Conservation (phyloP, 495 filamentous ascomycete genomes). For the Cudoniella acicularis region DNA sequence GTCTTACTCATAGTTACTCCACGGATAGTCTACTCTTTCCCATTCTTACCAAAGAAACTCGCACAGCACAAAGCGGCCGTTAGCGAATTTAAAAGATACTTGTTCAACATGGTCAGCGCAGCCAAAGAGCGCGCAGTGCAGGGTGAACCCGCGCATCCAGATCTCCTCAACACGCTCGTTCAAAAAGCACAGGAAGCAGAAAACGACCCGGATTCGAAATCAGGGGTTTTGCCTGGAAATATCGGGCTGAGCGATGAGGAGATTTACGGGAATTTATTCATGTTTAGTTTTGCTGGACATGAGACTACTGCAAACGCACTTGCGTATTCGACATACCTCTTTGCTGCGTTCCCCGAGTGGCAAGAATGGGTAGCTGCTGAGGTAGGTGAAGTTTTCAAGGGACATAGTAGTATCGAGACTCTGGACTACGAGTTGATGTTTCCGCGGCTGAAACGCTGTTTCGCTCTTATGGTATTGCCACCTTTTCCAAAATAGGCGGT, state of each 20-base stretch:
- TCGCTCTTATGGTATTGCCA: slow-evolving; percentile 41
- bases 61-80: slow-evolving; percentile 23
- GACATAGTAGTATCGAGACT: neutral
- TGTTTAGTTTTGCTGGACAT: slow-evolving; percentile 52
- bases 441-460: slow-evolving; percentile 37
- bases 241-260: slow-evolving; percentile 36
- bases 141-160: neutral
- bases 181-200: slow-evolving; percentile 32
- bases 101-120: slow-evolving; percentile 19
- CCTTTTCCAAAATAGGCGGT: neutral
- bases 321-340: slow-evolving; percentile 42
- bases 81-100: slow-evolving; percentile 27
- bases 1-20: neutral
- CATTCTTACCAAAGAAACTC: slow-evolving; percentile 27
- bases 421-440: slow-evolving; percentile 36
- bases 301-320: slow-evolving; percentile 53
- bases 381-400: slow-evolving; percentile 25
- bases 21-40: neutral
- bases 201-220: slow-evolving; percentile 5
- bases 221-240: slow-evolving; percentile 5
- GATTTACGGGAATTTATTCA: slow-evolving; percentile 51
- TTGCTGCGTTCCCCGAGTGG: slow-evolving; percentile 43
- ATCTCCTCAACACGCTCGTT: slow-evolving; percentile 1
- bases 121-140: neutral
- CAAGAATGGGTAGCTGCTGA: slow-evolving; percentile 48